Evolutionary conservation across 306 rosid genomes (phyloP), one percentile per base, ranked within the genome.

Genomic region (Sechiopsis laciniata): DNA sequence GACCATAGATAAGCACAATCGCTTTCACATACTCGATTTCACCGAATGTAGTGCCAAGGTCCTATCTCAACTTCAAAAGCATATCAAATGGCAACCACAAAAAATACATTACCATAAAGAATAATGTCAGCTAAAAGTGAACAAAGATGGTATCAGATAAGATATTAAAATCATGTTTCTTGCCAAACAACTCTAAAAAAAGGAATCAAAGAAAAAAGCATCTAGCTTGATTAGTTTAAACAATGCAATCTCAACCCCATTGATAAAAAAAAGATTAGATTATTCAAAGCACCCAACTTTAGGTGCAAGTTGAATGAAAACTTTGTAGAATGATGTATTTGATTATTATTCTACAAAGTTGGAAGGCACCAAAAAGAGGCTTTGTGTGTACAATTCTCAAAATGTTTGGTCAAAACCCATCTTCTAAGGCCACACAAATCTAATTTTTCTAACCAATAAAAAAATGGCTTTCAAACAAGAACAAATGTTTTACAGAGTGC

Each of bases 331-430:
- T 66, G 72, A 42, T 65, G 72, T 40, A 42, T 42, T 54, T 63
- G 69, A 32, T 63, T 35, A 35, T 35, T 63, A 35, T 37, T 63
- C 51, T 63, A 35, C 17, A 35, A 66, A 66, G 71, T 64, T 64
- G 71, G 71, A 64, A 37, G 71, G 52, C 71, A 64, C 71, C 71
- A 35, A 50, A 50, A 24, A 37, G 71, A 14, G 69, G 69, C 11
- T 63, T 8, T 35, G 71, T 64, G n/a, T 64, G 71, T 17, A 8
- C 35, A 45, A 67, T 67, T 67, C 55, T 67, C 55, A 45, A 67
- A 67, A 67, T 45, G 73, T 68, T 68, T 56, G 73, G 73, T 68
- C 73, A 68, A 68, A 24, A 68, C 15, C 73, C 73, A 68, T 46
- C 42, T 68, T 68, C 42, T 13, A 46, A 67, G 55, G 55, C 17